Conservation (phyloP, 1,284 basidiomycete species). For the Leucoagaricus sp. region DNA sequence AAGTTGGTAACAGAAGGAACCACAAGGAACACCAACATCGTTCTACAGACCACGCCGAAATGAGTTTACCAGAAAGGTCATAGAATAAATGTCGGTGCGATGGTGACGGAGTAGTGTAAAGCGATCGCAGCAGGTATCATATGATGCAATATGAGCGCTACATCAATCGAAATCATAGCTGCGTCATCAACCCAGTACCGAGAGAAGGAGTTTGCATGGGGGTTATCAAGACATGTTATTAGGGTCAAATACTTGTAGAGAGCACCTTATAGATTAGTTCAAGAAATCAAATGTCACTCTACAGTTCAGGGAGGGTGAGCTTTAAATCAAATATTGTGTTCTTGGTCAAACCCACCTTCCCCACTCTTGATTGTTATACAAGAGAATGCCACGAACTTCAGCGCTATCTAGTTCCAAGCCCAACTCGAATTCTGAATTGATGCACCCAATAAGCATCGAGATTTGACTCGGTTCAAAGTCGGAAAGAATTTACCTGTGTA, state of each 20-base stretch:
- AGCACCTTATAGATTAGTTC: slow-evolving; percentile 29
- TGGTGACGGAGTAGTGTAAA: slow-evolving; percentile 12
- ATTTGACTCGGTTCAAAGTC: background rate
- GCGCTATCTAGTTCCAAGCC: slow-evolving; percentile 80
- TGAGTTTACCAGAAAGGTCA: slow-evolving; percentile 1
- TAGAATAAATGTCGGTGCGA: slow-evolving; percentile 10
- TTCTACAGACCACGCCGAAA: background rate
- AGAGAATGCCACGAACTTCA: slow-evolving; percentile 76
- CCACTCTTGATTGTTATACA: slow-evolving; percentile 75
- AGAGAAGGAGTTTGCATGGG: slow-evolving; percentile 2
- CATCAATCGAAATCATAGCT: slow-evolving; percentile 1
- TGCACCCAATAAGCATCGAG: background rate
- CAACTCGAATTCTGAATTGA: slow-evolving; percentile 71
- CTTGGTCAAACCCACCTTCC: slow-evolving; percentile 56
- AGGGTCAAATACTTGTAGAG: slow-evolving; percentile 11
- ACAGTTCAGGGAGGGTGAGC: slow-evolving; percentile 13
- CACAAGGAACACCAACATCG: background rate
- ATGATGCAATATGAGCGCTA: slow-evolving; percentile 1
- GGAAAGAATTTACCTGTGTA: slow-evolving; percentile 62
- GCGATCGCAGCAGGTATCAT: slow-evolving; percentile 1
- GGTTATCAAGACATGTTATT: slow-evolving; percentile 11
- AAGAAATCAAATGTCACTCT: slow-evolving; percentile 62
- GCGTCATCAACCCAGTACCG: background rate
- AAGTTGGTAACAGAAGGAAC: background rate
- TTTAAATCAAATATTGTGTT: too few species aligned